These are phyloP conservation scores for Cladosporium cucumerinum DNA, from an alignment of 2,329 filamentous ascomycete genomes.

Conservation along the genomic window DNA sequence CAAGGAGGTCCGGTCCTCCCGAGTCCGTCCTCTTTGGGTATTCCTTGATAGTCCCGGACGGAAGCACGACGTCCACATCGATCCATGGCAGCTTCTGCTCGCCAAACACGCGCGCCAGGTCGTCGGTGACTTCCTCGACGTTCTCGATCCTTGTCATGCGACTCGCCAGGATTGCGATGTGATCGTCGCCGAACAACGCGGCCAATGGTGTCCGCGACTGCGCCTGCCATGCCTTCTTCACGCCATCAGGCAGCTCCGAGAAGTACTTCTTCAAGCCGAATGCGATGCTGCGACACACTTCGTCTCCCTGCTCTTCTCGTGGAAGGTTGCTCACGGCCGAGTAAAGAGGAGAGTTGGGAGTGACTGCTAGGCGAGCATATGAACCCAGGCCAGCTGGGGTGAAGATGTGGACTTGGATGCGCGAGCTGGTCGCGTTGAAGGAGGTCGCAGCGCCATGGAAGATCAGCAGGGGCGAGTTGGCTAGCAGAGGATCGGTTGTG, in stretches of 20 bases:
- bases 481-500: slow-evolving; percentile 77
- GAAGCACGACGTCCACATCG: slow-evolving; percentile 83
- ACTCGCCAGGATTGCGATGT: slow-evolving; percentile 86
- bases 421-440: slow-evolving; percentile 85
- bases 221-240: slow-evolving; percentile 62
- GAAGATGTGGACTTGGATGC: slow-evolving; percentile 92
- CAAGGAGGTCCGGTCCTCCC: slow-evolving; percentile 26
- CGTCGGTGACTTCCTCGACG: slow-evolving; percentile 66
- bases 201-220: slow-evolving; percentile 52
- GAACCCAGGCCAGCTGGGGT: slow-evolving; percentile 84
- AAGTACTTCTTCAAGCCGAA: slow-evolving; percentile 96
- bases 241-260: slow-evolving; percentile 71
- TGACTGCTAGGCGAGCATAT: slow-evolving; percentile 87
- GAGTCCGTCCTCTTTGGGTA: slow-evolving; percentile 20
- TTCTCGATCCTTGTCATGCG: slow-evolving; percentile 81
- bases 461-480: slow-evolving; percentile 76
- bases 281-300: slow-evolving; percentile 83
- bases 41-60: slow-evolving; percentile 64
- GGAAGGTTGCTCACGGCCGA: slow-evolving; percentile 84
- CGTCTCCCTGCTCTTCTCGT: slow-evolving; percentile 91
- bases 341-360: slow-evolving; percentile 88
- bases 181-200: slow-evolving; percentile 80
- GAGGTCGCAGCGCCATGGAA: slow-evolving; percentile 78
- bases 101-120: slow-evolving; percentile 71
- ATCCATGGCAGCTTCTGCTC: slow-evolving; percentile 80